phyloP scores from a whole-genome alignment of 306 rosid genomes.

The apple (Malus domestica) region DNA sequence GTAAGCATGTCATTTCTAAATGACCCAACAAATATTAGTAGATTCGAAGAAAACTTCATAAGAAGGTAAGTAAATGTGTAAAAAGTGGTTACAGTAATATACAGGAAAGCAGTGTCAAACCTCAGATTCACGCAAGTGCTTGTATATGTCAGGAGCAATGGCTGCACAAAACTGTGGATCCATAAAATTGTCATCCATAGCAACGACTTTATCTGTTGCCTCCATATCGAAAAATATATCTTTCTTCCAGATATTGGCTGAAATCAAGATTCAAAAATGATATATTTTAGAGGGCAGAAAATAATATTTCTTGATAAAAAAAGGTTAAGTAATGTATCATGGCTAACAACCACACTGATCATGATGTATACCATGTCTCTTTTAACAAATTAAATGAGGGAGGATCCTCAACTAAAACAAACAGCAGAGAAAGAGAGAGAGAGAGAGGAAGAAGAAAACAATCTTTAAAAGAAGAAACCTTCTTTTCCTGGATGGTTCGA shows the following conservation, averaged over 20 bases:
- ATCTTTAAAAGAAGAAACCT: slow-evolving; percentile 27
- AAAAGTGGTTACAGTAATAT: background rate
- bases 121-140: slow-evolving; percentile 49
- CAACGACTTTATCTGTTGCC: slow-evolving; percentile 19
- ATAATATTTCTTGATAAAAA: background rate
- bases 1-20: background rate
- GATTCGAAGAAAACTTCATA: background rate
- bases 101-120: slow-evolving; percentile 17
- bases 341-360: background rate
- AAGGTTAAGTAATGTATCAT: background rate
- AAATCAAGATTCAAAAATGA: slow-evolving; percentile 12
- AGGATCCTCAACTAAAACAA: background rate
- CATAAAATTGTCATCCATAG: slow-evolving; percentile 30
- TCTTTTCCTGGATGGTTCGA: slow-evolving; percentile 21
- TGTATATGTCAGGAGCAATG: slow-evolving; percentile 39
- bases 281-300: background rate
- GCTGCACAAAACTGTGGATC: slow-evolving; percentile 46
- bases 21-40: background rate
- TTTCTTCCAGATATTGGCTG: slow-evolving; percentile 24
- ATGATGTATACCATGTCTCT: background rate
- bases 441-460: background rate
- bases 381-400: background rate
- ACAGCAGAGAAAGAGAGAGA: background rate
- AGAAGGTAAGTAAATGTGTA: background rate
- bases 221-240: slow-evolving; percentile 13